Conservation (phyloP, 768 basidiomycete genomes). For the Lentinula boryana region DNA sequence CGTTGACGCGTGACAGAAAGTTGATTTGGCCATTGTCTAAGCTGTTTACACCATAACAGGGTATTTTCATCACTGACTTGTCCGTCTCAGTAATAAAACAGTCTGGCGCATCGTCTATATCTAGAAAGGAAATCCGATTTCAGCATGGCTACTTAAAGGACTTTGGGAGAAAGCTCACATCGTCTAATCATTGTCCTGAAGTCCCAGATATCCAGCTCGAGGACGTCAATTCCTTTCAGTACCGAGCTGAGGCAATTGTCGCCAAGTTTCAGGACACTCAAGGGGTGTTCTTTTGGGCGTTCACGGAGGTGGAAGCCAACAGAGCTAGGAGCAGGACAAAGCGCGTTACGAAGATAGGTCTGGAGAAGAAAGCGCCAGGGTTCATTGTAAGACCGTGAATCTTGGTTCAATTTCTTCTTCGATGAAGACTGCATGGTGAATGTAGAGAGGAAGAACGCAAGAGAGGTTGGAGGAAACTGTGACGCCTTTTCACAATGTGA, state of each 20-base stretch:
- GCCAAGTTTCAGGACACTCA: not conserved
- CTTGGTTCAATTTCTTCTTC: not conserved
- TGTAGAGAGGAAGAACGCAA: not conserved
- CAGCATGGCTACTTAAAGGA: not conserved
- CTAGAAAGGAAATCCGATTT: not conserved
- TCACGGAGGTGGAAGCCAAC: not conserved
- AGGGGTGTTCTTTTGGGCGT: not conserved
- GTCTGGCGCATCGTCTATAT: not conserved
- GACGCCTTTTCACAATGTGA: no score
- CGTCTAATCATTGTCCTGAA: not conserved
- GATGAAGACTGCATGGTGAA: not conserved
- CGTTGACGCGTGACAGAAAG: not conserved
- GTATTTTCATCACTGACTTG: not conserved
- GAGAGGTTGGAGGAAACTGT: no score
- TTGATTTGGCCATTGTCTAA: not conserved
- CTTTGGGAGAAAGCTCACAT: not conserved
- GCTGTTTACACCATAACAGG: not conserved
- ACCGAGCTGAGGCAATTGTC: not conserved
- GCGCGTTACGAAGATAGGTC: conserved; percentile 1
- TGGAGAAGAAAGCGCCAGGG: not conserved
- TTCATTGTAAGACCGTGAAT: not conserved
- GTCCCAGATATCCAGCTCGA: not conserved
- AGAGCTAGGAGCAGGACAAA: conserved; percentile 1
- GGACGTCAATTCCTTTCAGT: not conserved
- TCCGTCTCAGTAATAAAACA: not conserved